phyloP scores from a whole-genome alignment of 768 basidiomycete genomes.

The Hypholoma fasciculare region DNA sequence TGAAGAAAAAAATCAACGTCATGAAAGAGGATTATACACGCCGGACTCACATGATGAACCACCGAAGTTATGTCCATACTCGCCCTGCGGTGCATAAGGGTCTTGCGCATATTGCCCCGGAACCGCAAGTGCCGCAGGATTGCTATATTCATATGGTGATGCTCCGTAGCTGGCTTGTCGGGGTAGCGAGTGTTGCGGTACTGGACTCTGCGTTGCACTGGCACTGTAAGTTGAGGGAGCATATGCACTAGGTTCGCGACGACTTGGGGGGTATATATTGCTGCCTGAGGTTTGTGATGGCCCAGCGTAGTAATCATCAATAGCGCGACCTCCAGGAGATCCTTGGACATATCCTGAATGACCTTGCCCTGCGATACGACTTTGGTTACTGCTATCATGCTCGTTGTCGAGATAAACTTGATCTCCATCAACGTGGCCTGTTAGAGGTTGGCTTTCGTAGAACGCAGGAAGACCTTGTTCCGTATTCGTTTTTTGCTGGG shows the following conservation, averaged over 20 bases:
- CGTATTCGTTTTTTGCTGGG: slow-evolving; percentile 47
- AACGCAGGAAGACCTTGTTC: slow-evolving; percentile 79
- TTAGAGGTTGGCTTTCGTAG: slow-evolving; percentile 72
- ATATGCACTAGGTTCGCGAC: slow-evolving; percentile 36
- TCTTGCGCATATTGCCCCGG: slow-evolving; percentile 34
- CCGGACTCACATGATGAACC: slow-evolving; percentile 53
- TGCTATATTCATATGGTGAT: slow-evolving; percentile 27
- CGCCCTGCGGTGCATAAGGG: slow-evolving; percentile 27
- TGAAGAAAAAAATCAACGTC: slow-evolving; percentile 21
- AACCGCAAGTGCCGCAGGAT: slow-evolving; percentile 26
- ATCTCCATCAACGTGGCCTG: slow-evolving; percentile 56
- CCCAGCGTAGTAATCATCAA: slow-evolving; percentile 68
- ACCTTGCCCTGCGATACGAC: slow-evolving; percentile 25
- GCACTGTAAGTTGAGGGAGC: slow-evolving; percentile 33
- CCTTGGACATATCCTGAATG: slow-evolving; percentile 69
- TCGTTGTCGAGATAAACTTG: slow-evolving; percentile 57
- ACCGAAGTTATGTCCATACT: slow-evolving; percentile 56
- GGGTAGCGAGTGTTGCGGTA: slow-evolving; percentile 10
- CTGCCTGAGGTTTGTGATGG: slow-evolving; percentile 23
- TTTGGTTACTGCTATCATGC: slow-evolving; percentile 23
- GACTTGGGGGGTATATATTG: slow-evolving; percentile 38
- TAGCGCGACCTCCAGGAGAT: slow-evolving; percentile 61
- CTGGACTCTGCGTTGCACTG: slow-evolving; percentile 17
- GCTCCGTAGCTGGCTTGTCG: slow-evolving; percentile 22
- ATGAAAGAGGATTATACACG: slow-evolving; percentile 18